Percentiles rank a stretch among this genome's conserved stretches.
Evolutionary conservation across 768 basidiomycete genomes (phyloP).

Genomic region (Rhizopogon roseolus): DNA sequence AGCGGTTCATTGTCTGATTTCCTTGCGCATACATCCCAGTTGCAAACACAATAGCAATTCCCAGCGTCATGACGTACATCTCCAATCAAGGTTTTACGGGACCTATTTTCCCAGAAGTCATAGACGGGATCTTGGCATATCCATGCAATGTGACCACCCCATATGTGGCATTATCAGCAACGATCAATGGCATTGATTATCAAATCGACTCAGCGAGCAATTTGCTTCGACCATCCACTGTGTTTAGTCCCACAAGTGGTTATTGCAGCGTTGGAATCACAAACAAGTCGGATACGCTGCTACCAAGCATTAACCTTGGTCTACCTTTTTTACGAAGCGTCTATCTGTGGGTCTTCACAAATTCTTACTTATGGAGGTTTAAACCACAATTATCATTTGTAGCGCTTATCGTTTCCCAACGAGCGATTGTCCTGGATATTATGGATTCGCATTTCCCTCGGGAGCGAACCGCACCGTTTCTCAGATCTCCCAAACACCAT

Average conservation of each 20-base stretch:
- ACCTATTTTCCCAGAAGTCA: constrained; percentile 10
- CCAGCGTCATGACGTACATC: constrained; percentile 14
- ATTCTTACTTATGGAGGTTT: neutral
- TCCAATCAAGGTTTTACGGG: constrained; percentile 14
- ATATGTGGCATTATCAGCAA: constrained; percentile 19
- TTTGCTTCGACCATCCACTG: constrained; percentile 12
- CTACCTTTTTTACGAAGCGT: constrained; percentile 27
- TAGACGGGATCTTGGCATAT: constrained; percentile 6
- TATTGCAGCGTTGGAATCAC: constrained; percentile 19
- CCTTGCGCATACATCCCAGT: constrained; percentile 7
- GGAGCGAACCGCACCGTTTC: constrained; percentile 21
- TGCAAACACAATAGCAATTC: constrained; percentile 11
- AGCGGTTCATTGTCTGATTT: neutral
- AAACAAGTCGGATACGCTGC: constrained; percentile 7
- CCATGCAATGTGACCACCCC: constrained; percentile 12
- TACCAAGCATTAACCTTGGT: constrained; percentile 15
- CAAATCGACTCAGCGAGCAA: constrained; percentile 20
- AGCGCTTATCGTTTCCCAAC: constrained; percentile 30
- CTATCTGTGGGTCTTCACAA: constrained; percentile 18
- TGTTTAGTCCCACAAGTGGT: neutral
- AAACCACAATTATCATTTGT: neutral
- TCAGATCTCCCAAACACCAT: constrained; percentile 24
- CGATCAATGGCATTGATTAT: constrained; percentile 29
- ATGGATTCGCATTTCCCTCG: constrained; percentile 26
- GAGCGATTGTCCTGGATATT: constrained; percentile 23